A percentile compares a stretch with the other conserved stretches of the same genome.
phyloP scores from a whole-genome alignment of 1,284 basidiomycete genomes.

The Exobasidium rhododendri region DNA sequence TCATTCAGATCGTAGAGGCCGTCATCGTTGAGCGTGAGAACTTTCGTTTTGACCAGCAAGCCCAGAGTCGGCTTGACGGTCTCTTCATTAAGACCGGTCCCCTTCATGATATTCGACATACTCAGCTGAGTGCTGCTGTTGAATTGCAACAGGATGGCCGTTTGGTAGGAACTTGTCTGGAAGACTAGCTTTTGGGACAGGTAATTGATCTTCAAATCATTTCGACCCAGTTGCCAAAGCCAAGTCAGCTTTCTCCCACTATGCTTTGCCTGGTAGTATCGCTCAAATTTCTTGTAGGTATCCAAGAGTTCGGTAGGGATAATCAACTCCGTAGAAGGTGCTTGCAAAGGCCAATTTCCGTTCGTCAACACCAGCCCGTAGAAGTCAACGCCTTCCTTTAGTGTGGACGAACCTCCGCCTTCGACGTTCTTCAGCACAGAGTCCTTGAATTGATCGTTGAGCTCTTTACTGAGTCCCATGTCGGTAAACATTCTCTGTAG shows the following conservation, averaged over 20 bases:
- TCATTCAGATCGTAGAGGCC: constrained; percentile 90
- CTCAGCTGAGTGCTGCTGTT: constrained; percentile 79
- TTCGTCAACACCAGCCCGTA: constrained; percentile 90
- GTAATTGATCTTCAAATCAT: constrained; percentile 89
- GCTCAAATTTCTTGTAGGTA: constrained; percentile 85
- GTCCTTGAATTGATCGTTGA: constrained; percentile 94
- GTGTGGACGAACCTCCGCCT: constrained; percentile 13
- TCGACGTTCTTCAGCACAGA: constrained; percentile 78
- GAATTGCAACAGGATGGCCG: constrained; percentile 89
- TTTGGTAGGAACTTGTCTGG: constrained; percentile 92
- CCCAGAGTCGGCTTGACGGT: constrained; percentile 78
- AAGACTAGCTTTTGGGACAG: constrained; percentile 91
- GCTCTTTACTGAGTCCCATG: constrained; percentile 90
- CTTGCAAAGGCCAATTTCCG: constrained; percentile 91
- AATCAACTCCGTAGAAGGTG: constrained; percentile 77
- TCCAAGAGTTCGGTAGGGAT: constrained; percentile 82
- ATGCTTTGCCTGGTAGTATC: constrained; percentile 91
- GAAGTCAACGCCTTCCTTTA: constrained; percentile 68
- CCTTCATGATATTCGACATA: constrained; percentile 73
- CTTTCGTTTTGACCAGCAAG: constrained; percentile 81
- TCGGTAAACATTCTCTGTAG: constrained; percentile 98
- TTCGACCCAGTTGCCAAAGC: constrained; percentile 97
- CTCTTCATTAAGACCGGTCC: constrained; percentile 79
- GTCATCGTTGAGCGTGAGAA: constrained; percentile 74
- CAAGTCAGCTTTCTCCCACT: constrained; percentile 92